Evolutionary conservation across 2,329 filamentous ascomycete genomes (phyloP).

Genomic region (Penicillium occitanis): DNA sequence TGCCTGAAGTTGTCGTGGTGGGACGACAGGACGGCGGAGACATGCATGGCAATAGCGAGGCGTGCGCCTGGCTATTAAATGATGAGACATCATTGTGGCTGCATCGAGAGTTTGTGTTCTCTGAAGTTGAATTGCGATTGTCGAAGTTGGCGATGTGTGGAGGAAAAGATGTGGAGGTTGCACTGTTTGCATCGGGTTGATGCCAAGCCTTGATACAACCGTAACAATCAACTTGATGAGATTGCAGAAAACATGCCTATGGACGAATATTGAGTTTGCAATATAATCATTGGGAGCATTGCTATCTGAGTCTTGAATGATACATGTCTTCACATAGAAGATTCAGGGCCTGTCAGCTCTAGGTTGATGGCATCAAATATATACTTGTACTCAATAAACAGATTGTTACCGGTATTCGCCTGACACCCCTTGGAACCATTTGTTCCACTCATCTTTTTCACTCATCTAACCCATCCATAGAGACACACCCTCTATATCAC

Average conservation of each 20-base stretch:
- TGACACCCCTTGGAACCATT: not conserved
- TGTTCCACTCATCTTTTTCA: not conserved
- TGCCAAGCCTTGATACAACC: not conserved
- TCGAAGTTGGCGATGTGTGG: not conserved
- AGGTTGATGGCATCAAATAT: too few species aligned
- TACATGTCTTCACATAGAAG: too few species aligned
- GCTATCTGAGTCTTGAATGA: too few species aligned
- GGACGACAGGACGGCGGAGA: slow-evolving; percentile 31
- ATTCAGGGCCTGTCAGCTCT: too few species aligned
- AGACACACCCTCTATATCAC: not conserved
- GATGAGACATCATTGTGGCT: slow-evolving; percentile 36
- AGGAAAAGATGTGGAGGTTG: slow-evolving; percentile 21
- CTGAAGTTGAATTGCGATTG: not conserved
- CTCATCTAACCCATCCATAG: not conserved
- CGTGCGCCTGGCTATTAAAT: slow-evolving; percentile 42
- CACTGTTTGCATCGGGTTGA: slow-evolving; percentile 25
- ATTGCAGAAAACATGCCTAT: too few species aligned
- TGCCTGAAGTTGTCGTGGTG: not conserved
- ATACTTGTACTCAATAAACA: too few species aligned
- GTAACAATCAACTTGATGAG: too few species aligned
- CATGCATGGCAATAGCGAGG: slow-evolving; percentile 34
- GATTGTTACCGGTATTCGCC: not conserved
- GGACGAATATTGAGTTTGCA: too few species aligned
- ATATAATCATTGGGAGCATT: too few species aligned
- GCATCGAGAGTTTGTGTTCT: not conserved